Evolutionary conservation across 108 stramenopile genomes (phyloP).

Genomic region (Mediolabrus comicus): DNA sequence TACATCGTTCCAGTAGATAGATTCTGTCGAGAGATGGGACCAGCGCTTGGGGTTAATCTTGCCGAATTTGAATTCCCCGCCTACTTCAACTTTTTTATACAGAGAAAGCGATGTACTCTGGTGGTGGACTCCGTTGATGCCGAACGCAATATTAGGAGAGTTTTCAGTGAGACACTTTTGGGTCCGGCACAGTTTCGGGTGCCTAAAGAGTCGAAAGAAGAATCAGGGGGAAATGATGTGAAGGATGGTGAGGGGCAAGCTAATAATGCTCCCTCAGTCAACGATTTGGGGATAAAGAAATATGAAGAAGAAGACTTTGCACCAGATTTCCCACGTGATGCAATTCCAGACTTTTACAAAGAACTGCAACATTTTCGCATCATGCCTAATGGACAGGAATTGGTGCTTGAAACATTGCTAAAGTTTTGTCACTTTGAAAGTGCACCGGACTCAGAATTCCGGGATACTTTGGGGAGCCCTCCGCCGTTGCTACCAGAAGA

Average conservation of each 20-base stretch:
- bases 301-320: slow-evolving; percentile 62
- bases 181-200: slow-evolving; percentile 77
- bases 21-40: slow-evolving; percentile 89
- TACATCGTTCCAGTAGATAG: slow-evolving; percentile 93
- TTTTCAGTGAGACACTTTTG: slow-evolving; percentile 83
- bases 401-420: slow-evolving; percentile 75
- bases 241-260: too few species aligned
- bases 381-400: slow-evolving; percentile 79
- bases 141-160: slow-evolving; percentile 78
- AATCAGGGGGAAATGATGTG: slow-evolving; percentile 68
- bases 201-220: slow-evolving; percentile 37
- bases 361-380: slow-evolving; percentile 87
- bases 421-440: slow-evolving; percentile 80
- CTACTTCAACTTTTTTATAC: slow-evolving; percentile 94
- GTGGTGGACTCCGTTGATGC: slow-evolving; percentile 83
- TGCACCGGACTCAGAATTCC: slow-evolving; percentile 42
- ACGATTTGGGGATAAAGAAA: not conserved
- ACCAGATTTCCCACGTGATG: slow-evolving; percentile 70
- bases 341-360: slow-evolving; percentile 86
- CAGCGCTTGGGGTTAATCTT: slow-evolving; percentile 89
- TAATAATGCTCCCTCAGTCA: not conserved
- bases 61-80: slow-evolving; percentile 97
- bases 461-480: slow-evolving; percentile 68
- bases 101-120: slow-evolving; percentile 80
- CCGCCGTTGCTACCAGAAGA: slow-evolving; percentile 17